phyloP scores from a whole-genome alignment of 441 rosid species.

The Gossypium schwendimanii region DNA sequence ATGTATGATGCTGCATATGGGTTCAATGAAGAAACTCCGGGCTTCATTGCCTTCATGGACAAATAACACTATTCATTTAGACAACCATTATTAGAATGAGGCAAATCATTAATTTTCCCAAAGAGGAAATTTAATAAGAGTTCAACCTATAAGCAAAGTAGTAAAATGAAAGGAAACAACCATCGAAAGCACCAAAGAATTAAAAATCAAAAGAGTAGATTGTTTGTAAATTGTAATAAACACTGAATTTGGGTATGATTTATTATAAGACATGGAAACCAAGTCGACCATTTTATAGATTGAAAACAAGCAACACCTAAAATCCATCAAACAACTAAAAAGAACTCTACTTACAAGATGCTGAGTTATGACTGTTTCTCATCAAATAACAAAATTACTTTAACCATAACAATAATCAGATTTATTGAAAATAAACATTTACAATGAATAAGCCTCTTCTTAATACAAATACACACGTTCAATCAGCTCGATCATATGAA shows the following conservation, averaged over 20 bases:
- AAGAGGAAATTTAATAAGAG: background rate
- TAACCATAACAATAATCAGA: background rate
- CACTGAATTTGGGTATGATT: background rate
- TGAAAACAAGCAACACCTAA: background rate
- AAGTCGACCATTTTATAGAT: background rate
- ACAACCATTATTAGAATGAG: background rate
- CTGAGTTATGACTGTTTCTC: background rate
- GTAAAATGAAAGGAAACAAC: background rate
- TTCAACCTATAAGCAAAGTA: background rate
- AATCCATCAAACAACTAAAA: background rate
- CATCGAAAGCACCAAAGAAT: background rate
- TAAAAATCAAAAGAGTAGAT: background rate
- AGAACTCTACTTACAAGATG: background rate
- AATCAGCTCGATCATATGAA: background rate
- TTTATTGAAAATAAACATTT: background rate
- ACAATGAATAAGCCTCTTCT: background rate
- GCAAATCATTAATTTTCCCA: background rate
- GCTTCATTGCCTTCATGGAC: conserved; percentile 43
- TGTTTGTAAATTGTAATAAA: background rate
- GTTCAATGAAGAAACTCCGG: conserved; percentile 59
- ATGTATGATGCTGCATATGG: conserved; percentile 77
- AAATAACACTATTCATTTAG: background rate
- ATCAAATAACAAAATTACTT: background rate
- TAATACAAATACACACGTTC: background rate
- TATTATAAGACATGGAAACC: background rate